These are phyloP conservation scores for Chaetoceros tenuissimus DNA, from an alignment of 108 stramenopile species.

Conservation along the genomic window DNA sequence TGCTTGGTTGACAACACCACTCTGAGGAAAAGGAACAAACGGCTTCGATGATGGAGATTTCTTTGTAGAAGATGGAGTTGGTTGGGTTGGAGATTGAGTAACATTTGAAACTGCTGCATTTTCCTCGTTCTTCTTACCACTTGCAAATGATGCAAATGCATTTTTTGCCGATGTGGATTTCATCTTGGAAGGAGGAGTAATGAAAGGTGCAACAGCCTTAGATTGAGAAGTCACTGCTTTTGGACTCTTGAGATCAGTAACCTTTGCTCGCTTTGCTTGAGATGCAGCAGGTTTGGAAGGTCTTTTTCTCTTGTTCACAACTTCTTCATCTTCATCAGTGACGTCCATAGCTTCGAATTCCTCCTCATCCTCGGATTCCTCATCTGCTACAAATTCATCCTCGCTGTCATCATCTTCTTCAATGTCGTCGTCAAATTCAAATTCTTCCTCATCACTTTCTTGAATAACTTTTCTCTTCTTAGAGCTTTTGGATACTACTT, in stretches of 20 bases:
- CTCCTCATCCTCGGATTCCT: constrained; percentile 18
- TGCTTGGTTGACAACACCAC: constrained; percentile 46
- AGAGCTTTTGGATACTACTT: constrained; percentile 15
- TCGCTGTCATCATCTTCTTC: constrained; percentile 20
- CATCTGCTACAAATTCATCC: constrained; percentile 14
- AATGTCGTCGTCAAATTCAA: constrained; percentile 34
- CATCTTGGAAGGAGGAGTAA: neutral
- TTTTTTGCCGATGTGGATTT: constrained; percentile 1
- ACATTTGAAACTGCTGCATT: neutral
- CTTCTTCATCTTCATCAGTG: constrained; percentile 40
- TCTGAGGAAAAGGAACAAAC: constrained; percentile 5
- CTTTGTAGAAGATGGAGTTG: neutral
- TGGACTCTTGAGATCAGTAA: too few relatives aligned
- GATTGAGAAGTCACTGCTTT: too few relatives aligned
- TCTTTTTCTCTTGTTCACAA: constrained; percentile 4
- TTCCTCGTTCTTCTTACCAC: neutral
- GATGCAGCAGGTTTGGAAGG: neutral
- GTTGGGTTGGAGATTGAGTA: neutral
- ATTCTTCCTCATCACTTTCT: constrained; percentile 43
- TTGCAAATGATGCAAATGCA: constrained; percentile 1
- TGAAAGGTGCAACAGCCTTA: neutral
- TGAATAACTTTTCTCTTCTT: constrained; percentile 10
- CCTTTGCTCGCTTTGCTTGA: too few relatives aligned
- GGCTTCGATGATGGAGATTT: neutral
- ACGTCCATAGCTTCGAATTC: constrained; percentile 46